Evolutionary conservation across 352 stramenopile genomes (phyloP), one percentile per base, ranked within the genome.

Genomic region (Pythium insidiosum): DNA sequence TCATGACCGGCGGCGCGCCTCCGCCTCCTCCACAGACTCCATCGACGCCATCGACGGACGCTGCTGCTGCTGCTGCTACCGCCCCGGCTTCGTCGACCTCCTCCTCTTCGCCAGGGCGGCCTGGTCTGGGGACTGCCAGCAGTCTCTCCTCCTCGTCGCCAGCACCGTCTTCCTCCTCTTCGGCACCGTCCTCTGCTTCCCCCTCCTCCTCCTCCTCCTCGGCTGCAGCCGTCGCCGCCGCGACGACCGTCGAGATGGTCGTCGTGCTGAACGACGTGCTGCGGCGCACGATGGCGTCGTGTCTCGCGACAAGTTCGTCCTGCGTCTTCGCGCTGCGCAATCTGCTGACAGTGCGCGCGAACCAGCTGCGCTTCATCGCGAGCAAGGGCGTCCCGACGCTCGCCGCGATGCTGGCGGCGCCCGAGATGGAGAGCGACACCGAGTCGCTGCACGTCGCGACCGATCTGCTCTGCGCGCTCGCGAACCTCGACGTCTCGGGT

Each of bases 311-410:
- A 18, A 73, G 72, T 24, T 60, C 53, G 10, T 49, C 72, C 0
- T 84, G 79, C 25, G 76, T 91, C 4, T 77, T 86, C 25, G 49
- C 70, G n/a, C 56, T 91, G 9, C 73, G 73, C 24, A 91, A 91
- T 31, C 57, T 91, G 22, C 73, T 91, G 35, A 74, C 68, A 2
- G 43, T 71, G 5, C 45, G 51, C 13, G 35, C 41, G n/a, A 91
- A 89, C 42, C 61, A 87, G 34, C 61, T 65, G 31, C 68, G 68
- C 18, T 83, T 91, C 31, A 73, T 89, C 13, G 60, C 60, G 18
- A 67, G 59, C 35, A 69, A 79, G 38, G 76, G 79, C 5, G 56
- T 91, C 15, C 59, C 63, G 21, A 91, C 78, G 15, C 59, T 91
- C 13, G 76, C 76, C 0, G 58, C 67, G 6, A 66, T 89, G 7